Evolutionary conservation across 192 early-diverging fungal species (phyloP).

Genomic region (Backusella macrospora): DNA sequence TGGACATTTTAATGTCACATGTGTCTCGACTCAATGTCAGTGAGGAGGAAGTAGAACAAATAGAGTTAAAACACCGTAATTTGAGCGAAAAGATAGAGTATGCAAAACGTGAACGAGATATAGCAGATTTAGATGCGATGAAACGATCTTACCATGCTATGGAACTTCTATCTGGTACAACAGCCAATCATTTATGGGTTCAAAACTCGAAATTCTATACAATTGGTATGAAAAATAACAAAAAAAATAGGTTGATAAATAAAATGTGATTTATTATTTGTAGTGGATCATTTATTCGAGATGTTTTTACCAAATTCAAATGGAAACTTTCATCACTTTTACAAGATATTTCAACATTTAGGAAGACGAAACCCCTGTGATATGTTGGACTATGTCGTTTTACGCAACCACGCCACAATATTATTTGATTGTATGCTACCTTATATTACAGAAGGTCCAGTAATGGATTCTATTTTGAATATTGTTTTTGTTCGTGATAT

Average conservation of each 20-base stretch:
- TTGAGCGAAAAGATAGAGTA: conserved; percentile 18
- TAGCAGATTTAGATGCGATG: conserved; percentile 27
- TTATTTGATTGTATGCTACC: conserved; percentile 37
- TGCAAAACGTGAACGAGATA: conserved; percentile 27
- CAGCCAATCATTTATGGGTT: conserved; percentile 35
- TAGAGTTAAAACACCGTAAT: not conserved
- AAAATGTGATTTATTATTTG: not conserved
- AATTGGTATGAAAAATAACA: conserved; percentile 26
- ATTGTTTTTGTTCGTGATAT: conserved; percentile 33
- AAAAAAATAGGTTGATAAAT: no score
- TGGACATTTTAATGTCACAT: conserved; percentile 41
- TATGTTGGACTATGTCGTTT: conserved; percentile 31
- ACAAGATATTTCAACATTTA: conserved; percentile 36
- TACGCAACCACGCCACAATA: conserved; percentile 18
- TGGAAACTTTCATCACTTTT: conserved; percentile 40
- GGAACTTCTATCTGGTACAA: conserved; percentile 34
- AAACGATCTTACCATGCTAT: conserved; percentile 45
- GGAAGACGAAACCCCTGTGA: conserved; percentile 33
- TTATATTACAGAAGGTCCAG: conserved; percentile 26
- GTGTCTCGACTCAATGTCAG: conserved; percentile 22
- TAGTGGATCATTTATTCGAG: conserved; percentile 27
- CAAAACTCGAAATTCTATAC: conserved; percentile 28
- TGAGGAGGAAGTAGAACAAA: not conserved
- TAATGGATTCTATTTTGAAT: conserved; percentile 25
- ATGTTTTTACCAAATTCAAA: conserved; percentile 30